phyloP scores from a whole-genome alignment of 2,329 filamentous ascomycete species.

The Blastomyces parvus region DNA sequence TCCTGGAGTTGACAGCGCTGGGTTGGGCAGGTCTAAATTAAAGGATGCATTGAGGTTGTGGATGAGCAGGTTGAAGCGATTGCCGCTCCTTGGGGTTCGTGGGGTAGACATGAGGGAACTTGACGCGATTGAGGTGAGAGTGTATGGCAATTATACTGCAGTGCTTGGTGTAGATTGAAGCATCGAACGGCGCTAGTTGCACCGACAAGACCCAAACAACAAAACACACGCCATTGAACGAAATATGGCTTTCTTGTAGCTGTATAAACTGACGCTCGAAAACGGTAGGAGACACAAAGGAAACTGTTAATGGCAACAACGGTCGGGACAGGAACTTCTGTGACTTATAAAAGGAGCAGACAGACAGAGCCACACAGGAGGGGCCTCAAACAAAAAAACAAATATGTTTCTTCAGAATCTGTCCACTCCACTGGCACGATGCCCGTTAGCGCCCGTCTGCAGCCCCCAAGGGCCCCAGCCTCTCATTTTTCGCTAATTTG shows the following conservation, averaged over 20 bases:
- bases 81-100: conserved; percentile 15
- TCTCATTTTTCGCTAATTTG: background rate
- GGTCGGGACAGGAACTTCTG: background rate
- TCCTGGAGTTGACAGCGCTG: conserved; percentile 17
- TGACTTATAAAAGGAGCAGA: no score
- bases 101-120: background rate
- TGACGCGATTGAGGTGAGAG: background rate
- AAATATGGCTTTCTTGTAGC: background rate
- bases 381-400: background rate
- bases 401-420: background rate
- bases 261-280: background rate
- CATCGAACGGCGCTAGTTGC: no score
- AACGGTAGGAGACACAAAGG: background rate
- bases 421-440: background rate
- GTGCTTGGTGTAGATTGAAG: background rate
- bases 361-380: background rate
- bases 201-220: background rate
- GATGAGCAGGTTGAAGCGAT: conserved; percentile 22
- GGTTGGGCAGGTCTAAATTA: conserved; percentile 26
- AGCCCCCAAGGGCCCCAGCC: background rate
- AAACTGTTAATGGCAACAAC: background rate
- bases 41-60: conserved; percentile 28
- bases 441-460: background rate
- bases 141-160: background rate
- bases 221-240: background rate